These are phyloP conservation scores for Candida sonorensis DNA, from an alignment of 805 yeast genomes.

Conservation along the genomic window DNA sequence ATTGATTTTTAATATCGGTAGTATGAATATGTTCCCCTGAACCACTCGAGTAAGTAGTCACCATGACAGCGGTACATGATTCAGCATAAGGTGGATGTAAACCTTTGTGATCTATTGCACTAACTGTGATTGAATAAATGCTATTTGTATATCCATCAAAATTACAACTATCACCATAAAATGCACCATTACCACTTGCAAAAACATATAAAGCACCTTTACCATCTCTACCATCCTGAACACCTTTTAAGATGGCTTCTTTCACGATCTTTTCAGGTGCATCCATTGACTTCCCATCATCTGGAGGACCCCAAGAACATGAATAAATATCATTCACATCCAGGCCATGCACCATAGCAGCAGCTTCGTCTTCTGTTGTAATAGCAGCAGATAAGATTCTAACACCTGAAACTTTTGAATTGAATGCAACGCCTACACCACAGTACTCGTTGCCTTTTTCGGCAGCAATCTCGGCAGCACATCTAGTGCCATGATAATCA, in stretches of 20 bases:
- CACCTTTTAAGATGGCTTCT: conserved; percentile 79
- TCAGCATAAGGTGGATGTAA: conserved; percentile 87
- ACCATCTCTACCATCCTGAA: conserved; percentile 69
- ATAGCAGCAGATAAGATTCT: conserved; percentile 79
- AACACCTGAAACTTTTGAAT: conserved; percentile 81
- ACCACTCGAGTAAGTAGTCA: conserved; percentile 89
- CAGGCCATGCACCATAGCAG: conserved; percentile 71
- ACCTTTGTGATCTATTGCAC: conserved; percentile 86
- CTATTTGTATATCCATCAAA: conserved; percentile 97
- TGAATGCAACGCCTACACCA: conserved; percentile 96
- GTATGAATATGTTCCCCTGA: conserved; percentile 85
- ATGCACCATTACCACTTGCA: conserved; percentile 94
- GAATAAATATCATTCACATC: conserved; percentile 89
- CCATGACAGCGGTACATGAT: conserved; percentile 91
- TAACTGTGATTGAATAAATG: conserved; percentile 89
- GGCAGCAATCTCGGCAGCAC: conserved; percentile 96
- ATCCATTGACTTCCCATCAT: conserved; percentile 81
- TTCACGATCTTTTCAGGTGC: conserved; percentile 76
- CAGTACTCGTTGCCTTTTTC: conserved; percentile 75
- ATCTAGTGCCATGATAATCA: conserved; percentile 94
- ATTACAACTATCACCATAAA: conserved; percentile 81
- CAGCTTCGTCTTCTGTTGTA: conserved; percentile 85
- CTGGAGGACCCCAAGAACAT: conserved; percentile 98
- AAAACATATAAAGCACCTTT: conserved; percentile 89
- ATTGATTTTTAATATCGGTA: conserved; percentile 64